Percentiles rank a stretch among this genome's conserved stretches.
Evolutionary conservation across 257 asterid species (phyloP).

Genomic region (Solanum verrucosum): DNA sequence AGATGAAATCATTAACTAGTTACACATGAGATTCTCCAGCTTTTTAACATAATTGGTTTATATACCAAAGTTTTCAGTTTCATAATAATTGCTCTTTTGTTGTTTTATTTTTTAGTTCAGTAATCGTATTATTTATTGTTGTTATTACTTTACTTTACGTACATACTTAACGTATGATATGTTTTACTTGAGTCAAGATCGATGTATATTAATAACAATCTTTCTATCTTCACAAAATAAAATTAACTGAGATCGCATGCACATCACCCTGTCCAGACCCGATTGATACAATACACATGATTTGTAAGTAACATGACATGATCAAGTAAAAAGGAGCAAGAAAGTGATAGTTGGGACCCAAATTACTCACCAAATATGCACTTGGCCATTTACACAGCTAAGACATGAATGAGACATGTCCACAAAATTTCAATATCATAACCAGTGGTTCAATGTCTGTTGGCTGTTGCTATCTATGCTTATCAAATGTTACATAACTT

Average conservation of each 20-base stretch:
- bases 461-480: background rate
- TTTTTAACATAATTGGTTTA: background rate
- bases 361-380: slow-evolving; percentile 21
- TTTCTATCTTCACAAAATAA: background rate
- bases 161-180: background rate
- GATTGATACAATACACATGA: background rate
- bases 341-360: slow-evolving; percentile 34
- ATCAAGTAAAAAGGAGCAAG: slow-evolving; percentile 9
- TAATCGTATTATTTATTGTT: background rate
- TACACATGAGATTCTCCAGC: background rate
- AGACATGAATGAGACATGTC: background rate
- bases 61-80: background rate
- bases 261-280: background rate
- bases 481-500: background rate
- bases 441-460: background rate
- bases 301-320: slow-evolving; percentile 10
- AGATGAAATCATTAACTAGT: background rate
- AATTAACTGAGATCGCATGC: background rate
- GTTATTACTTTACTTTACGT: background rate
- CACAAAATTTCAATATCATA: background rate
- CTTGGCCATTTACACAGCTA: background rate
- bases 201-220: accelerated
- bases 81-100: background rate
- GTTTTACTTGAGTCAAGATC: background rate
- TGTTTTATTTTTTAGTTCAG: background rate